phyloP scores from a whole-genome alignment of 2,329 filamentous ascomycete species.

The Trichoderma cornu-damae region DNA sequence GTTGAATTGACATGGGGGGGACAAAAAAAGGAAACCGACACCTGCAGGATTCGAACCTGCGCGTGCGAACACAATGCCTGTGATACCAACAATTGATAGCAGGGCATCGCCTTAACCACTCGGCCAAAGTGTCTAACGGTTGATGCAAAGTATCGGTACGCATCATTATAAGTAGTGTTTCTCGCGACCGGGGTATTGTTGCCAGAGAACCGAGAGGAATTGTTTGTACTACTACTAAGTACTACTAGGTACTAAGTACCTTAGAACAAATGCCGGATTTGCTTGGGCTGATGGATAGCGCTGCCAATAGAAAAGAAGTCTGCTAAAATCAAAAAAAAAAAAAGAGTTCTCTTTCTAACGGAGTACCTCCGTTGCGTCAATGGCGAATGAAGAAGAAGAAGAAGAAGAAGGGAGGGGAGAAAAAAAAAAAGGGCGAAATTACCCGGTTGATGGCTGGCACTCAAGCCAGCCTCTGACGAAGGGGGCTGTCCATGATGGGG shows the following conservation, averaged over 20 bases:
- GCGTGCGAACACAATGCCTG: constrained; percentile 19
- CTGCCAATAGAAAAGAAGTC: too few species aligned
- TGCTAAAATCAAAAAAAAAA: too few species aligned
- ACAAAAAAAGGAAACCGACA: constrained; percentile 8
- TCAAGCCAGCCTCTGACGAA: constrained; percentile 6
- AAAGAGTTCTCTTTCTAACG: too few species aligned
- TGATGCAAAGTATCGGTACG: neutral
- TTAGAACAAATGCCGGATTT: too few species aligned
- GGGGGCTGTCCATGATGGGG: neutral
- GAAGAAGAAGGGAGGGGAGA: neutral
- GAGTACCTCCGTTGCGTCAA: too few species aligned
- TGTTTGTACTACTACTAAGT: too few species aligned
- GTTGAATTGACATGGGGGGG: too few species aligned
- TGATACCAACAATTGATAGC: constrained; percentile 13
- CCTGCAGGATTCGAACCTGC: constrained; percentile 20
- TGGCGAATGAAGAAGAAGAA: too few species aligned
- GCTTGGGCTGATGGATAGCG: too few species aligned
- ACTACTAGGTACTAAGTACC: too few species aligned
- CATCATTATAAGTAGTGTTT: neutral
- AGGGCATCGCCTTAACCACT: constrained; percentile 20
- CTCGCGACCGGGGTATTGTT: accelerated
- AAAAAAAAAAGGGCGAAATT: neutral
- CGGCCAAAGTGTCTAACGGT: constrained; percentile 19
- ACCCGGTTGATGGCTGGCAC: neutral
- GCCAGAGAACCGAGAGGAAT: neutral